phyloP scores from a whole-genome alignment of 805 yeast genomes.

The Myxozyma nipponensis region DNA sequence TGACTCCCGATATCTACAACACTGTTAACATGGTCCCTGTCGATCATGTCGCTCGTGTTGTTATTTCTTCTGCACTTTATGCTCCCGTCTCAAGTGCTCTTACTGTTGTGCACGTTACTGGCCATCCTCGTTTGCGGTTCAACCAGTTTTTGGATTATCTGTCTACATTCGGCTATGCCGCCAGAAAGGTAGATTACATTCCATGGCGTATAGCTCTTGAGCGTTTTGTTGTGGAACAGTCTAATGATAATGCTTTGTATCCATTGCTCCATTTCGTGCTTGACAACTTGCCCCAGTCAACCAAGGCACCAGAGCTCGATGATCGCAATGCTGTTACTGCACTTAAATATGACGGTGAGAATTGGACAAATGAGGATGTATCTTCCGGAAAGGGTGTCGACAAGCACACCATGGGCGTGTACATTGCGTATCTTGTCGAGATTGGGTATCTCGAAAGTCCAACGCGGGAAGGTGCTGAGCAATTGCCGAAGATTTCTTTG shows the following conservation, averaged over 20 bases:
- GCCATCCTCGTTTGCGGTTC: constrained; percentile 87
- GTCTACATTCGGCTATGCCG: constrained; percentile 66
- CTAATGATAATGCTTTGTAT: constrained; percentile 70
- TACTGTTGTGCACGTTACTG: constrained; percentile 92
- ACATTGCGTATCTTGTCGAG: constrained; percentile 72
- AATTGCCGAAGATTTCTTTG: constrained; percentile 56
- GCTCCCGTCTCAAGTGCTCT: constrained; percentile 53
- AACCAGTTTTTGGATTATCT: constrained; percentile 68
- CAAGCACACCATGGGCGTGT: constrained; percentile 60
- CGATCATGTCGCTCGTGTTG: constrained; percentile 93
- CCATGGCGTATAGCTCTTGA: constrained; percentile 78
- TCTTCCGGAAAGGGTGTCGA: constrained; percentile 76
- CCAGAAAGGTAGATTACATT: constrained; percentile 60
- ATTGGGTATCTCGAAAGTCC: constrained; percentile 79
- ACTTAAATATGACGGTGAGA: constrained; percentile 52
- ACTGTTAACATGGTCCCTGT: constrained; percentile 96
- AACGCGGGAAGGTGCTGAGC: constrained; percentile 37
- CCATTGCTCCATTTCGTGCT: constrained; percentile 92
- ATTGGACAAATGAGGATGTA: constrained; percentile 61
- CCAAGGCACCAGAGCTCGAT: constrained; percentile 94
- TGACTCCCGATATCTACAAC: constrained; percentile 79
- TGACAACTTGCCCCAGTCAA: constrained; percentile 83
- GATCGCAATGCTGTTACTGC: constrained; percentile 77
- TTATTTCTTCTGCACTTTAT: constrained; percentile 74
- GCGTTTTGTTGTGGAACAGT: constrained; percentile 65